phyloP scores from a whole-genome alignment of 352 stramenopile species.

The Pythium dissotocum region DNA sequence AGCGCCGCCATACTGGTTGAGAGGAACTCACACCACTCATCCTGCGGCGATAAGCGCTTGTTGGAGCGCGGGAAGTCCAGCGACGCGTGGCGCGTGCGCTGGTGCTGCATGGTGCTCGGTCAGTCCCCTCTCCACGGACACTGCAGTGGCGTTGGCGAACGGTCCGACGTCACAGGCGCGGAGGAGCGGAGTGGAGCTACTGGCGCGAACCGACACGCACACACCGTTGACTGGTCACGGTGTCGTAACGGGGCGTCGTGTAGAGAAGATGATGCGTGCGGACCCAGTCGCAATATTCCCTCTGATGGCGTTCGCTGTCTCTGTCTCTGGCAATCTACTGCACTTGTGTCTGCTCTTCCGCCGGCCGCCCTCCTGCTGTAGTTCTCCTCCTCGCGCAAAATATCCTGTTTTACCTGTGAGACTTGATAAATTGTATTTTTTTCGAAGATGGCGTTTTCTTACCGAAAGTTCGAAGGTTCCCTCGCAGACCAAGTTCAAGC shows the following conservation, averaged over 20 bases:
- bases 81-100: constrained; percentile 38
- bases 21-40: constrained; percentile 40
- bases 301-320: constrained; percentile 2
- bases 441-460: constrained; percentile 25
- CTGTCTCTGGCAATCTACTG: constrained; percentile 21
- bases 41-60: constrained; percentile 29
- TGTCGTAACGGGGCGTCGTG: constrained; percentile 2
- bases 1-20: constrained; percentile 36
- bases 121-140: neutral
- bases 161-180: neutral
- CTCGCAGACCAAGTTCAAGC: constrained; percentile 29
- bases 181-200: neutral
- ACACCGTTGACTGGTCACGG: neutral
- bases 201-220: neutral
- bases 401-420: constrained; percentile 23
- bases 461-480: constrained; percentile 37
- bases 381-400: constrained; percentile 21
- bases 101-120: constrained; percentile 18
- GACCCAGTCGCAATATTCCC: neutral
- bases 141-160: neutral
- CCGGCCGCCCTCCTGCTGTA: constrained; percentile 3
- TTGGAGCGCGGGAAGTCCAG: constrained; percentile 33
- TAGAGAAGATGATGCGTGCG: constrained; percentile 1
- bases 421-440: constrained; percentile 28
- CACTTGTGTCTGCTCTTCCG: constrained; percentile 28